These are phyloP conservation scores for Trypanosoma mega DNA, from an alignment of 208 protist species.

Conservation along the genomic window DNA sequence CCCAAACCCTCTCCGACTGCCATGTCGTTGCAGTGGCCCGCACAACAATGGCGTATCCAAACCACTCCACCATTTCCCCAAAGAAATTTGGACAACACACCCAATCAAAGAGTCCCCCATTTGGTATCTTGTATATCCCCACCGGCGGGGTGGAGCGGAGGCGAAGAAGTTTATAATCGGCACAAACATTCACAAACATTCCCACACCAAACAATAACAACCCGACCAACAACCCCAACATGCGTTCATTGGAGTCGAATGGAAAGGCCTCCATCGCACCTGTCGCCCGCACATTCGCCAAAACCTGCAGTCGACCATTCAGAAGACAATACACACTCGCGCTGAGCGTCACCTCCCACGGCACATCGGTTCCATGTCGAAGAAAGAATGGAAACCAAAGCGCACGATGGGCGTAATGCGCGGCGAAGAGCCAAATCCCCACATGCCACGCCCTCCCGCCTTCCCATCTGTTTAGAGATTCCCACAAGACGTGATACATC, in stretches of 20 bases:
- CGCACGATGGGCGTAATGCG: constrained; percentile 77
- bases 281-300: constrained; percentile 34
- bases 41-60: constrained; percentile 55
- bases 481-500: constrained; percentile 51
- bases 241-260: constrained; percentile 7
- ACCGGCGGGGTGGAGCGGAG: constrained; percentile 24
- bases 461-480: constrained; percentile 59
- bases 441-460: constrained; percentile 31
- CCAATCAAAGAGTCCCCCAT: constrained; percentile 54
- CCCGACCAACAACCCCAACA: constrained; percentile 30
- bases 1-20: constrained; percentile 25
- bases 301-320: constrained; percentile 75
- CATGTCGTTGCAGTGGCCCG: constrained; percentile 24
- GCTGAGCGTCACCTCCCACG: constrained; percentile 46
- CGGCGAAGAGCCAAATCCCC: constrained; percentile 52
- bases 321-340: constrained; percentile 77
- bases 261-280: background rate
- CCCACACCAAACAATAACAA: constrained; percentile 46
- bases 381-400: constrained; percentile 58
- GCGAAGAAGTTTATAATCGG: constrained; percentile 54
- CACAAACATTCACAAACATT: constrained; percentile 42
- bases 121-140: constrained; percentile 50
- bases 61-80: constrained; percentile 79
- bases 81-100: constrained; percentile 86
- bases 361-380: constrained; percentile 32